Evolutionary conservation across 2,329 filamentous ascomycete genomes (phyloP).

Genomic region (Didymella keratinophila): DNA sequence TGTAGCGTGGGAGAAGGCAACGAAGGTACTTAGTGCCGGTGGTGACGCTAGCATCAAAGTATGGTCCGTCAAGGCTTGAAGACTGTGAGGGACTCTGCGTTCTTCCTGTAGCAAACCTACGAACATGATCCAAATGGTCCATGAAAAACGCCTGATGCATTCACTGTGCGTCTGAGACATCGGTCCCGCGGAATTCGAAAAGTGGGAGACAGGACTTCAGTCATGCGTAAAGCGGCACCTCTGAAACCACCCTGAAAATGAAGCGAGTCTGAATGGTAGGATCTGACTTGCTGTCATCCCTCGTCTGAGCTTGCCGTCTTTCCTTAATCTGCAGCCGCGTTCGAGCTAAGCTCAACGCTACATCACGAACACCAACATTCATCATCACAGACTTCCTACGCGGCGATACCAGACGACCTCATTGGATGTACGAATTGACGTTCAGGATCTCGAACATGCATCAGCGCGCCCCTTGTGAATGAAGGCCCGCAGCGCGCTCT

Average conservation of each 20-base stretch:
- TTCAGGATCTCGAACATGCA: too few relatives aligned
- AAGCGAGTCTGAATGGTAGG: neutral
- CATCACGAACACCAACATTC: too few relatives aligned
- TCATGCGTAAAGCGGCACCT: conserved; percentile 6
- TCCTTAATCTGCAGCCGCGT: neutral
- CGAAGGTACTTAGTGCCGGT: conserved; percentile 78
- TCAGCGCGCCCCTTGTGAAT: too few relatives aligned
- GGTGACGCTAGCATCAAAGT: conserved; percentile 91
- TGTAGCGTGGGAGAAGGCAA: conserved; percentile 74
- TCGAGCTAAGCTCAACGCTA: too few relatives aligned
- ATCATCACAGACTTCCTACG: too few relatives aligned
- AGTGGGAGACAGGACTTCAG: neutral
- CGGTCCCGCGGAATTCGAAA: neutral
- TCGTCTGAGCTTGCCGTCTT: conserved; percentile 3
- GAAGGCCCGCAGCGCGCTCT: too few relatives aligned
- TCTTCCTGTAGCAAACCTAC: conserved; percentile 1
- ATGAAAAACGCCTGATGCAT: conserved; percentile 8
- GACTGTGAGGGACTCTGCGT: neutral
- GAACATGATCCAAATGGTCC: conserved; percentile 1
- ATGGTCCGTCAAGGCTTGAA: conserved; percentile 64
- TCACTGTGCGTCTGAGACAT: conserved; percentile 3
- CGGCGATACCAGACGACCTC: too few relatives aligned
- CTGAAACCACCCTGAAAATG: neutral
- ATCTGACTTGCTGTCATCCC: neutral
- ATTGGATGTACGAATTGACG: too few relatives aligned